Conservation (phyloP, 2,329 filamentous ascomycete species). For the Colletotrichum sp. region DNA sequence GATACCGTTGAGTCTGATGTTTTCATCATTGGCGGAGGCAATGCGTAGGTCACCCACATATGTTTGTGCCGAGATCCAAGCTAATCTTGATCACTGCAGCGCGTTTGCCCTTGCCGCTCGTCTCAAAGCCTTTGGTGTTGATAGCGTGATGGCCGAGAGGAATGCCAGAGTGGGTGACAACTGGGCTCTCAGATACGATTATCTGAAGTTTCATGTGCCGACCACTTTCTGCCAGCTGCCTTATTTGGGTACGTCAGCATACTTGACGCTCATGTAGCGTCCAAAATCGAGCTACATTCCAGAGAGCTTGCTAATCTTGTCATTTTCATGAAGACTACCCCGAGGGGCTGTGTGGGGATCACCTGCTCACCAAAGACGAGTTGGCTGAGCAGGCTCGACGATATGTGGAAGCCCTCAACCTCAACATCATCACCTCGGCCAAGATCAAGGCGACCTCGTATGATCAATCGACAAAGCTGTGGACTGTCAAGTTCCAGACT, state of each 20-base stretch:
- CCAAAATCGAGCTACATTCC: background rate
- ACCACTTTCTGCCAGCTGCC: conserved; percentile 39
- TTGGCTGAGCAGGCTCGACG: conserved; percentile 26
- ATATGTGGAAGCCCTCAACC: conserved; percentile 32
- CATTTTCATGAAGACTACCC: background rate
- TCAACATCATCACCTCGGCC: conserved; percentile 31
- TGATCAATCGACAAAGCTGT: conserved; percentile 24
- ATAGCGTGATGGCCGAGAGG: conserved; percentile 37
- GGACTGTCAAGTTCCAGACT: conserved; percentile 29
- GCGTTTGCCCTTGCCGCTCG: conserved; percentile 36
- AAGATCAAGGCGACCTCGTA: conserved; percentile 30
- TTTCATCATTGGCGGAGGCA: conserved; percentile 37
- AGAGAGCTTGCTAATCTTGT: background rate
- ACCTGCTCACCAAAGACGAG: conserved; percentile 28
- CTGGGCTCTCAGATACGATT: conserved; percentile 43
- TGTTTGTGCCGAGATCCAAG: background rate
- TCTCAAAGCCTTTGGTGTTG: conserved; percentile 40
- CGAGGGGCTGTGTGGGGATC: background rate
- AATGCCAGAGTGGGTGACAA: conserved; percentile 41
- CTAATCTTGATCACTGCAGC: background rate
- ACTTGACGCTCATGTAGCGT: background rate
- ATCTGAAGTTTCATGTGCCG: conserved; percentile 40
- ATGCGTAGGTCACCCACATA: conserved; percentile 27
- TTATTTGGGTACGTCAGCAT: conserved; percentile 29
- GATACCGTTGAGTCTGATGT: conserved; percentile 34